These are phyloP conservation scores for Pittosporum tobira DNA, from an alignment of 129 eudicot genomes.

Conservation along the genomic window DNA sequence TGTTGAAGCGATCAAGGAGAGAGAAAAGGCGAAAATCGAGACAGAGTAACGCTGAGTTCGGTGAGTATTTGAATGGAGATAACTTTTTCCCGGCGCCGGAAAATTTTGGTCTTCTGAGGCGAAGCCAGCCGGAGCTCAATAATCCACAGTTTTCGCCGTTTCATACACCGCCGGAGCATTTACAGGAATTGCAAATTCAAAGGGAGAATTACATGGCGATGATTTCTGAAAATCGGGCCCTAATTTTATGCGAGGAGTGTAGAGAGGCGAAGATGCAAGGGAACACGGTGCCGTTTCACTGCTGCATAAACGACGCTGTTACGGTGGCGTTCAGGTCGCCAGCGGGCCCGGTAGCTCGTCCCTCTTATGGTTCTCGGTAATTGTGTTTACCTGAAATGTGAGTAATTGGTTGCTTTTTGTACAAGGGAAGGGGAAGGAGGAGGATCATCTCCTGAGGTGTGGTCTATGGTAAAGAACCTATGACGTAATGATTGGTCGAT, in stretches of 20 bases:
- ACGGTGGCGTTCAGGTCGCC: conserved; percentile 24
- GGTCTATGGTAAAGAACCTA: no score
- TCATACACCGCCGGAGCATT: conserved; percentile 7
- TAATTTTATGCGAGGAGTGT: conserved; percentile 38
- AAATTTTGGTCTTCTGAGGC: conserved; percentile 26
- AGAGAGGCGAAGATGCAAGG: conserved; percentile 18
- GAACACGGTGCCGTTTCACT: conserved; percentile 38
- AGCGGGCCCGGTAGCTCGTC: conserved; percentile 53
- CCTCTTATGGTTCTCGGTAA: no score
- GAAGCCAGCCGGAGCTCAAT: conserved; percentile 30
- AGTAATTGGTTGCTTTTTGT: no score
- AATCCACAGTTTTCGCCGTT: no score
- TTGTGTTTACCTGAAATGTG: no score
- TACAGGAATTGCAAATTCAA: conserved; percentile 25
- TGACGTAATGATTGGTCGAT: no score
- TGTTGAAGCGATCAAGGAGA: conserved; percentile 51
- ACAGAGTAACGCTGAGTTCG: no score
- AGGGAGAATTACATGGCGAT: conserved; percentile 28
- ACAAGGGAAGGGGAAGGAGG: no score
- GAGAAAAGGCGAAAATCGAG: conserved; percentile 30
- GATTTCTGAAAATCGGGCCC: conserved; percentile 1
- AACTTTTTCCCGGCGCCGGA: conserved; percentile 21
- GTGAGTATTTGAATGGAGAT: no score
- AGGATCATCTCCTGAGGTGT: no score
- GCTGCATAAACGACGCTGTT: conserved; percentile 41